Evolutionary conservation across 108 stramenopile genomes (phyloP).

Genomic region (Chaetoceros tenuissimus): DNA sequence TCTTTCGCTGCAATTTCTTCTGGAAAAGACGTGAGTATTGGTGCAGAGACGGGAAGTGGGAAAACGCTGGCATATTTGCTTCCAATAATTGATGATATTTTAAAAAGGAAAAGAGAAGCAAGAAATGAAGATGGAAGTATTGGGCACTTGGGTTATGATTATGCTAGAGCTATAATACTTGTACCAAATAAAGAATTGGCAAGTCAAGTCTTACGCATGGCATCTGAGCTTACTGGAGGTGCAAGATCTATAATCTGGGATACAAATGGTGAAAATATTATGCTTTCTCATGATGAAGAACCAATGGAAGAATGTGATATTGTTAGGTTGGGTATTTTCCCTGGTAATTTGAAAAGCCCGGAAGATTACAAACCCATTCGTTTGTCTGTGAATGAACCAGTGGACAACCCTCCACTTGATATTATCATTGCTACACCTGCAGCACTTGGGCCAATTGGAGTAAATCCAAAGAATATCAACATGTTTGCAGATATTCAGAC

Average conservation of each 20-base stretch:
- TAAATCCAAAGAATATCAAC: constrained; percentile 80
- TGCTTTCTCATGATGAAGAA: neutral
- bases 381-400: constrained; percentile 28
- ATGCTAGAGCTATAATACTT: constrained; percentile 67
- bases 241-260: constrained; percentile 18
- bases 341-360: constrained; percentile 64
- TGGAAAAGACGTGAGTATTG: constrained; percentile 68
- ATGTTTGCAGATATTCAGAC: constrained; percentile 81
- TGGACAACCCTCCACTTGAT: constrained; percentile 66
- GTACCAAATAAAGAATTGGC: constrained; percentile 88
- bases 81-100: constrained; percentile 74
- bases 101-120: constrained; percentile 37
- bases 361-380: constrained; percentile 77
- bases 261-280: constrained; percentile 17
- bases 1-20: constrained; percentile 38
- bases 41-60: constrained; percentile 91
- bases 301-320: constrained; percentile 32
- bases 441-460: constrained; percentile 78
- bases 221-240: constrained; percentile 57
- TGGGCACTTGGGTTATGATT: constrained; percentile 50
- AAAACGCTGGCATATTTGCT: constrained; percentile 96
- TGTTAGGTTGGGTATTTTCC: constrained; percentile 72
- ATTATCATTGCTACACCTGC: constrained; percentile 93
- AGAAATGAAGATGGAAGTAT: constrained; percentile 1
- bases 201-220: constrained; percentile 82